Evolutionary conservation across 352 stramenopile species (phyloP), one percentile per base, ranked within the genome.

Genomic region (Globisporangium acanthophoron): DNA sequence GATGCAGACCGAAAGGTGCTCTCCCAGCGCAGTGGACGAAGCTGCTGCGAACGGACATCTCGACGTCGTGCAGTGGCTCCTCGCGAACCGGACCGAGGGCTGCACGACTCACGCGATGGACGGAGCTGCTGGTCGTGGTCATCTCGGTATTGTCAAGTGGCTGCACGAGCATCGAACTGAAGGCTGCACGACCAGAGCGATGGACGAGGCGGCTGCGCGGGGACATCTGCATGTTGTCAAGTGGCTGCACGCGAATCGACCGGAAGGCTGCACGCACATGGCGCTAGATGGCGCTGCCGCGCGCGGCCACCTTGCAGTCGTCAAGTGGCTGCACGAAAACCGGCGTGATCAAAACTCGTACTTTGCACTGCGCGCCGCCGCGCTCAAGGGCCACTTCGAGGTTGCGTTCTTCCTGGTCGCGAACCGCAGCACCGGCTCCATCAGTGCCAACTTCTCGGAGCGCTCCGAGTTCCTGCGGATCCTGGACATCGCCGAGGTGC

Each of bases 311-410:
- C 20, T 47, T 7, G 18, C 16, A 11, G 18, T 27, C n/a, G 43
- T 48, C 15, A 35, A 47, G 51, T 56, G 51, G 51, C 35, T 56
- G 33, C n/a, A 47, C 35, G 51, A 20, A 15, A 20, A 35, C 18
- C 29, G 43, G 4, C 5, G 20, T 16, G 35, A 21, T 1, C 1
- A 4, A 3, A 21, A 20, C 41, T 46, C 12, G 15, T 21, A 24
- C 41, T 20, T 20, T 45, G 40, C 40, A 12, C 40, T 45, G 40
- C 40, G 18, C 15, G 33, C 12, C 40, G 15, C 40, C 3, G 40
- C 18, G 15, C 40, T 45, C 40, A 45, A 45, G 40, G 13, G 40
- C 18, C 40, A 45, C 40, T 9, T 7, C 40, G 18, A 45, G 15
- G 40, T 45, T 15, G 40, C 40, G 18, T 8, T 45, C 40, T 45